Evolutionary conservation across 2,329 filamentous ascomycete species (phyloP), one percentile per base, ranked within the genome.

Genomic region (Achaetomium macrosporum): DNA sequence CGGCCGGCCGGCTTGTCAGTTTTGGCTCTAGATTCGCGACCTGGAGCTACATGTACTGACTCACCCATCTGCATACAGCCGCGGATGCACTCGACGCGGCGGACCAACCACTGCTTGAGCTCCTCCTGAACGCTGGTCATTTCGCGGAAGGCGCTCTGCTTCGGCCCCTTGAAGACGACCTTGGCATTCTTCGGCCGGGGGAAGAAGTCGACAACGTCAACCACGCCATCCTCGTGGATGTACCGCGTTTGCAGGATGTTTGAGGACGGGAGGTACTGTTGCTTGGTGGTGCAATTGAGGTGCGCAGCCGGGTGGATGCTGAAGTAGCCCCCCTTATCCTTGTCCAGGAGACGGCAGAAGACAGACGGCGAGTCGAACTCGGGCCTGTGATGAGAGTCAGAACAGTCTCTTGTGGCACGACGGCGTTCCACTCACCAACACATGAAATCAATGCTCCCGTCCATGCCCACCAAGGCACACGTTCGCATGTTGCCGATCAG

Each of bases 401-500:
- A 30, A 42, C n/a, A 17, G n/a, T 9, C 16, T n/a, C 33, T 5
- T 20, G 9, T 9, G 7, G n/a, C 7, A 9, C n/a, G 12, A 12
- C 42, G n/a, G 43, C 39, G 16, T 37, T 17, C 42, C 7, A 54
- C 53, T 68, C 63, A 83, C 82, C 85, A 90, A 68, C 85, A 90
- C 84, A 90, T 87, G 61, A 83, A 88, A 64, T 89, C 87, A 53
- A 90, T 69, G 58, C 84, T 85, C 20, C 86, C 86, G 63, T 86
- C 82, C 64, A 87, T 86, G 59, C 84, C 85, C 19, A 88, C 77
- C n/a, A 89, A 72, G 13, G 86, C 85, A 71, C 84, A 88, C 1
- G 86, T 90, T 62, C 84, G 79, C 85, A 90, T 88, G 64, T 90
- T 89, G 20, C 87, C 87, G 61, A 90, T 88, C 68, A 90, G 78